Conservation (phyloP, 2,329 filamentous ascomycete genomes). For the Arthrobotrys sinensis region DNA sequence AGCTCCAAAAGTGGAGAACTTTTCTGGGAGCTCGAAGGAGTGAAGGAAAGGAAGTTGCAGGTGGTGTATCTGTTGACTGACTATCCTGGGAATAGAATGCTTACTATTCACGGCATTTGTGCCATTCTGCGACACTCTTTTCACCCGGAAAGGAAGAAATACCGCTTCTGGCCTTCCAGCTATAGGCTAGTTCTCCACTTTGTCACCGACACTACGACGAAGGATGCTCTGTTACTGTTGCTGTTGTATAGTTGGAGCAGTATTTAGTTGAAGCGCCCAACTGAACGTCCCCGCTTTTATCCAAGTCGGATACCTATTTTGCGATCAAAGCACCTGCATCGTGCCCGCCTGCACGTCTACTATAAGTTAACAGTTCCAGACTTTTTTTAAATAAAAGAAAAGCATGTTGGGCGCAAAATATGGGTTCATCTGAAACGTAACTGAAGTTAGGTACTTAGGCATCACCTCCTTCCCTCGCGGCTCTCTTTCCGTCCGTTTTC, state of each 20-base stretch:
- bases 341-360: constrained; percentile 34
- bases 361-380: constrained; percentile 18
- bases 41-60: constrained; percentile 14
- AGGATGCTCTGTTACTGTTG: constrained; percentile 8
- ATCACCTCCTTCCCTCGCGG: constrained; percentile 40
- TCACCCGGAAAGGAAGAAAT: constrained; percentile 53
- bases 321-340: constrained; percentile 49
- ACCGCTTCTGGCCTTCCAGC: constrained; percentile 18
- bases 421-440: constrained; percentile 39
- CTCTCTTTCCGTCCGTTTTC: constrained; percentile 21
- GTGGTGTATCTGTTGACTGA: constrained; percentile 33
- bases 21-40: constrained; percentile 50
- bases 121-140: constrained; percentile 26
- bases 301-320: constrained; percentile 20
- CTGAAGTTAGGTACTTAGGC: constrained; percentile 2
- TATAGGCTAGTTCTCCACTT: constrained; percentile 10
- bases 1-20: constrained; percentile 49
- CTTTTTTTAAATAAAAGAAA: constrained; percentile 2
- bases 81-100: constrained; percentile 52
- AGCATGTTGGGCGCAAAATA: constrained; percentile 7
- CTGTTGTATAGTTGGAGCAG: constrained; percentile 14
- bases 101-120: constrained; percentile 55
- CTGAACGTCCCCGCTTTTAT: constrained; percentile 20
- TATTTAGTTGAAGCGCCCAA: not conserved
- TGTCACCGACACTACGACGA: constrained; percentile 13